Base-by-base conservation (phyloP, 139 green algal species). In the Micromonas commoda region DNA sequence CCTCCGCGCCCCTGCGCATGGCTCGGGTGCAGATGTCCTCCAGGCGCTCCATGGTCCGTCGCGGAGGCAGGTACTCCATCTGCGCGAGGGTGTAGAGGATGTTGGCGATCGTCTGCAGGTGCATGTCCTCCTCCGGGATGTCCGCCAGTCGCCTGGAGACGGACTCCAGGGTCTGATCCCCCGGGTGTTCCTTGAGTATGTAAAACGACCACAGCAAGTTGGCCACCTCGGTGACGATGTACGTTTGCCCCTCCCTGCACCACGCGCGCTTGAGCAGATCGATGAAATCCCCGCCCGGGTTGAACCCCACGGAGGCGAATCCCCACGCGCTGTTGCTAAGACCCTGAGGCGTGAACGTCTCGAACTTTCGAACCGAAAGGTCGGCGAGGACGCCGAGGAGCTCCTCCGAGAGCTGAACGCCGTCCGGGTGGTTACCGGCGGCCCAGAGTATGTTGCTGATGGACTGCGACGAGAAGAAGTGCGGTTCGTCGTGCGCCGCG, bases 361-460 rank as follows among this genome's bases (percentile, higher is more conserved):
- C 3, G 9, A 77, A 23, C 35, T 77, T 77, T 24, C 6, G n/a
- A 20, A 63, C 26, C 19, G 39, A 9, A 38, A 67, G 20, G 29
- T 34, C 38, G 24, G 26, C 71, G 9, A 78, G 29, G 20, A 19
- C 26, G 24, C 71, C 29, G 23, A 75, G 23, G 26, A 75, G 37
- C 28, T 26, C 21, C 2, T 1, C n/a, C 21, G 63, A 34, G 2
- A 35, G 63, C 5, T 24, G 31, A 13, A 39, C 28, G 31, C 31
- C 63, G 9, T 70, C 63, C 31, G 28, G 28, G 1, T 23, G 28
- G 64, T 51, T 79, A 2, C 54, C 82, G 0, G 64, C 60, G 16
- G 65, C 82, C 71, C 76, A 86, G 24, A 82, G 28, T 1, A 80
- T 28, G 34, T 85, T 89, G n/a, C 57, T 82, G 0, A 87, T 24